A percentile compares a stretch with the other conserved stretches of the same genome.
These are phyloP conservation scores for Colletotrichum lini DNA, from an alignment of 2,329 filamentous ascomycete species.

Conservation along the genomic window DNA sequence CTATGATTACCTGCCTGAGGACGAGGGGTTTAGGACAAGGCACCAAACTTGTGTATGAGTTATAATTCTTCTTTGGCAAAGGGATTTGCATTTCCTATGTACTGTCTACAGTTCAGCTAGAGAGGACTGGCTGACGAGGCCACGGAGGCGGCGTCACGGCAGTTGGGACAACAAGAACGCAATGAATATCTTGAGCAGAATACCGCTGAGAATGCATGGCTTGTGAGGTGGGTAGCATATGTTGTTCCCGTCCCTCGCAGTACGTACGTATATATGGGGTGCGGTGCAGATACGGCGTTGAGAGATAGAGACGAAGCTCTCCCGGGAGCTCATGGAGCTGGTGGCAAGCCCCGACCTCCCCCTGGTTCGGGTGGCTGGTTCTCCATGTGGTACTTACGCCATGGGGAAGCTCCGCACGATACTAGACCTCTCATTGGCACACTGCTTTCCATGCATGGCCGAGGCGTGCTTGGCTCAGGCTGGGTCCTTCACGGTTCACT, in stretches of 20 bases:
- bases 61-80: conserved; percentile 42
- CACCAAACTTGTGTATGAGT: conserved; percentile 41
- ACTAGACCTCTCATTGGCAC: conserved; percentile 1
- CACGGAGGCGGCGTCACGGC: conserved; percentile 29
- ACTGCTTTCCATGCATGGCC: not conserved
- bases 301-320: not conserved
- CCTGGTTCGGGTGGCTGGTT: conserved; percentile 30
- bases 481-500: not conserved
- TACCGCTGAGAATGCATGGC: not conserved
- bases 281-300: too few relatives aligned
- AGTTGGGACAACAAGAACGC: conserved; percentile 33
- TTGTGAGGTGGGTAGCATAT: not conserved
- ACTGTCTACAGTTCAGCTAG: conserved; percentile 39
- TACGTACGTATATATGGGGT: not conserved
- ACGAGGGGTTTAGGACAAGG: conserved; percentile 29
- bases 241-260: not conserved
- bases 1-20: conserved; percentile 25
- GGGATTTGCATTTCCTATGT: conserved; percentile 43
- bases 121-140: conserved; percentile 31
- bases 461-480: not conserved
- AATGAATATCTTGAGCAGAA: conserved; percentile 35
- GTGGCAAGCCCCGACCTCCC: conserved; percentile 2
- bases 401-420: conserved; percentile 5
- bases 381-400: conserved; percentile 29
- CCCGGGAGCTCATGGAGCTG: conserved; percentile 9